Evolutionary conservation across 495 filamentous ascomycete species (phyloP).

Genomic region (Aspergillus cristatus): DNA sequence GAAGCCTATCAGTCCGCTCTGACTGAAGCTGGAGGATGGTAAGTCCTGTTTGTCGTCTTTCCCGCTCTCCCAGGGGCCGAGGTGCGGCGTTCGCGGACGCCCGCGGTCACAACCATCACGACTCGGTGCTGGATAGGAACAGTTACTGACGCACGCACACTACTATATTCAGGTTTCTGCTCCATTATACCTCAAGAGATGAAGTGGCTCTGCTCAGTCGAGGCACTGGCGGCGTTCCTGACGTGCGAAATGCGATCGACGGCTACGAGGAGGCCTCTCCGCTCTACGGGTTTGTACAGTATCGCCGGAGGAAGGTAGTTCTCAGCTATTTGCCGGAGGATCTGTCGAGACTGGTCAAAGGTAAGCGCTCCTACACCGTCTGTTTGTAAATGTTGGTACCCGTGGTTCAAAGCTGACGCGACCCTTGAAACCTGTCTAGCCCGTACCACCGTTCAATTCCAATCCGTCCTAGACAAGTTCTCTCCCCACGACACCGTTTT

Average conservation of each 20-base stretch:
- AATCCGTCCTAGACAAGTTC: constrained; percentile 75
- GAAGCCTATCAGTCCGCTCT: constrained; percentile 77
- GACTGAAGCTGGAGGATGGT: constrained; percentile 91
- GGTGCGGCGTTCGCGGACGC: too few species aligned
- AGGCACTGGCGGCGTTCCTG: constrained; percentile 76
- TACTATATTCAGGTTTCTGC: constrained; percentile 63
- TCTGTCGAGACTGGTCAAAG: constrained; percentile 82
- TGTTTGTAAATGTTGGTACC: background rate
- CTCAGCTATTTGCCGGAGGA: constrained; percentile 88
- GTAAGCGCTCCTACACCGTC: constrained; percentile 37
- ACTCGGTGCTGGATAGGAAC: too few species aligned
- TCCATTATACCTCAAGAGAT: constrained; percentile 85
- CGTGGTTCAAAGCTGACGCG: background rate
- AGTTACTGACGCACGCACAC: constrained; percentile 3
- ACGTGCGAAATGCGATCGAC: constrained; percentile 68
- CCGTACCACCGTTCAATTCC: constrained; percentile 90
- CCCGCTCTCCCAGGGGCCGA: background rate
- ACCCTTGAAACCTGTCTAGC: constrained; percentile 39
- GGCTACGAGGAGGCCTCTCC: constrained; percentile 76
- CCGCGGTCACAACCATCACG: constrained; percentile 5
- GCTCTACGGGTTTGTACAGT: constrained; percentile 84
- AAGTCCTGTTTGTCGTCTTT: constrained; percentile 29
- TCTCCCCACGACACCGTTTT: constrained; percentile 80
- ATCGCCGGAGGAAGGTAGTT: constrained; percentile 81
- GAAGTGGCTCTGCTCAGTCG: constrained; percentile 70